Percentiles rank a stretch among this genome's conserved stretches.
phyloP scores from a whole-genome alignment of 2,329 filamentous ascomycete genomes.

The Aspergillus pseudoterreus region DNA sequence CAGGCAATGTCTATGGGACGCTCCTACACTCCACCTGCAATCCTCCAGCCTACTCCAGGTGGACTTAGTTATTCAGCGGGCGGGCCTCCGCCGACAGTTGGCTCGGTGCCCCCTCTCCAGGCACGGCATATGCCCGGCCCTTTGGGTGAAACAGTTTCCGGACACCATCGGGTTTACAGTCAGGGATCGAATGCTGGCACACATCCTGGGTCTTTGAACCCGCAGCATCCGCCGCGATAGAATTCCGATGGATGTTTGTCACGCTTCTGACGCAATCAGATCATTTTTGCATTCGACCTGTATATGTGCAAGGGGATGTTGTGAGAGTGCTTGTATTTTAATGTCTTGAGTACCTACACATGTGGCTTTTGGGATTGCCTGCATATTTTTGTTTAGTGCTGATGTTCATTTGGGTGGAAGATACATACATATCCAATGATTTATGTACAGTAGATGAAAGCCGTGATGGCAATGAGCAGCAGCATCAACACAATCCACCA shows the following conservation, averaged over 20 bases:
- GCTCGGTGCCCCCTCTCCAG: slow-evolving; percentile 25
- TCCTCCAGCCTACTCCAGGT: slow-evolving; percentile 26
- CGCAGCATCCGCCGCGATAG: slow-evolving; percentile 26
- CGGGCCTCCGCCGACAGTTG: slow-evolving; percentile 17
- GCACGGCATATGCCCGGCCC: slow-evolving; percentile 24
- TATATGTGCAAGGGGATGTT: neutral
- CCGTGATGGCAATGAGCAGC: neutral
- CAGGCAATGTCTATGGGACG: slow-evolving; percentile 28
- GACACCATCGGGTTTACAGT: slow-evolving; percentile 37
- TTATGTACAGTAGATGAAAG: slow-evolving; percentile 17
- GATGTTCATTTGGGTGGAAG: neutral
- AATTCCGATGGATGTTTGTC: neutral
- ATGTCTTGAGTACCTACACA: slow-evolving; percentile 8
- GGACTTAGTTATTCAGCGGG: slow-evolving; percentile 29
- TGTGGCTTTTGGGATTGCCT: neutral
- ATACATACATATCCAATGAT: slow-evolving; percentile 4
- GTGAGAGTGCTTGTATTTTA: neutral
- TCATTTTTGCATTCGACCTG: slow-evolving; percentile 4
- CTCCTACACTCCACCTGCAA: slow-evolving; percentile 39
- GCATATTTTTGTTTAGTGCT: neutral
- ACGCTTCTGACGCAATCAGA: neutral
- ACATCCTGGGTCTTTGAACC: slow-evolving; percentile 24
- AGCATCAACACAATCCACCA: too few relatives aligned
- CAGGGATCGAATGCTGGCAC: slow-evolving; percentile 30
- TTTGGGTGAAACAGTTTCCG: slow-evolving; percentile 20